These are phyloP conservation scores for Bipolaris cookei DNA, from an alignment of 2,329 filamentous ascomycete genomes.

Conservation along the genomic window DNA sequence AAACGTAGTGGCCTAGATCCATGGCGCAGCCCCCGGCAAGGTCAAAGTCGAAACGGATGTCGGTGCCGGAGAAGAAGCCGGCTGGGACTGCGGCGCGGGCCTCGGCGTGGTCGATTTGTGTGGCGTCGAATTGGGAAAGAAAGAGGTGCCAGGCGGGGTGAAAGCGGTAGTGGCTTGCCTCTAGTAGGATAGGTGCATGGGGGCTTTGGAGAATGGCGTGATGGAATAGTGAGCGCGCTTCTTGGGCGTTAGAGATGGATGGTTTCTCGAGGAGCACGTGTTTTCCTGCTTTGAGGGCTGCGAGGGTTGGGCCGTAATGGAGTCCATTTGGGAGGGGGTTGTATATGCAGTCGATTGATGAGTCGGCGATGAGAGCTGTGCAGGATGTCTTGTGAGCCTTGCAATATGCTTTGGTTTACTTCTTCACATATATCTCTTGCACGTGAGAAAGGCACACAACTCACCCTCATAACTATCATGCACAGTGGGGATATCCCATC, in stretches of 20 bases:
- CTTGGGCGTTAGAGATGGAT: slow-evolving; percentile 51
- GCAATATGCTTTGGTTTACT: no score
- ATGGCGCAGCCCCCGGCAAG: slow-evolving; percentile 50
- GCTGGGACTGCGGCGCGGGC: slow-evolving; percentile 36
- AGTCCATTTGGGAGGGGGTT: slow-evolving; percentile 55
- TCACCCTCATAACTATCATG: slow-evolving; percentile 59
- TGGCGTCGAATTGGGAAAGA: slow-evolving; percentile 44
- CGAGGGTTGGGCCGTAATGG: slow-evolving; percentile 53
- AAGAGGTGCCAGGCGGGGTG: slow-evolving; percentile 51
- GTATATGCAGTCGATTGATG: slow-evolving; percentile 52
- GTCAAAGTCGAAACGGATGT: slow-evolving; percentile 51
- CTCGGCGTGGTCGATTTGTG: slow-evolving; percentile 43
- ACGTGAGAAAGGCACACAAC: background rate
- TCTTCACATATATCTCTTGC: no score
- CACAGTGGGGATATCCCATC: slow-evolving; percentile 59
- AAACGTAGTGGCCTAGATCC: slow-evolving; percentile 49
- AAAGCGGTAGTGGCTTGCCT: slow-evolving; percentile 55
- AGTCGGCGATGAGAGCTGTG: slow-evolving; percentile 49
- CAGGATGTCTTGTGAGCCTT: background rate
- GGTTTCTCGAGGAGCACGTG: slow-evolving; percentile 58
- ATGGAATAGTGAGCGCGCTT: slow-evolving; percentile 52
- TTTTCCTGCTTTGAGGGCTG: slow-evolving; percentile 52
- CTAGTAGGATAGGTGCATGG: slow-evolving; percentile 52
- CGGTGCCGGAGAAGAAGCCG: slow-evolving; percentile 32
- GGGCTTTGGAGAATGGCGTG: slow-evolving; percentile 39